Percentiles rank a stretch among this genome's conserved stretches.
phyloP scores from a whole-genome alignment of 2,329 filamentous ascomycete species.

The Exophiala bonariae region DNA sequence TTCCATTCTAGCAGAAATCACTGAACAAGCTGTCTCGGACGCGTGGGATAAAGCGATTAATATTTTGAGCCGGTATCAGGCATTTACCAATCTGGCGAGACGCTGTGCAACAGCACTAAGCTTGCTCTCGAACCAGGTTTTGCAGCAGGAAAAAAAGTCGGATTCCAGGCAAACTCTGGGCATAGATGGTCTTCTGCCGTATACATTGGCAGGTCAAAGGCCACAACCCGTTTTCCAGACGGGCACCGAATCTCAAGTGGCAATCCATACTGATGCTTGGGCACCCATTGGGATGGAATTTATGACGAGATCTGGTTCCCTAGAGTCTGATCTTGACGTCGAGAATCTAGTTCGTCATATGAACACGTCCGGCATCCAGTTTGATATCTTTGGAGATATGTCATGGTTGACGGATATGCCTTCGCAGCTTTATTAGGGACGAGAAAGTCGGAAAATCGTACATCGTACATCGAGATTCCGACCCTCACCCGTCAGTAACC shows the following conservation, averaged over 20 bases:
- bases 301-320: not conserved
- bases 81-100: conserved; percentile 8
- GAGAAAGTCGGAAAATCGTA: no score
- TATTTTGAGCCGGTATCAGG: conserved; percentile 2
- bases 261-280: not conserved
- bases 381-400: conserved; percentile 2
- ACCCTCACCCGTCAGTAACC: no score
- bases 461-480: no score
- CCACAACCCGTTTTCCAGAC: not conserved
- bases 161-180: not conserved
- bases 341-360: not conserved
- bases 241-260: not conserved
- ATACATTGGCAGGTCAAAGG: not conserved
- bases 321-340: not conserved
- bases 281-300: not conserved
- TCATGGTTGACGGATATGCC: not conserved
- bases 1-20: conserved; percentile 4
- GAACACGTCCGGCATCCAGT: not conserved
- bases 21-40: conserved; percentile 1
- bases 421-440: not conserved
- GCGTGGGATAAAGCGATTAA: conserved; percentile 5
- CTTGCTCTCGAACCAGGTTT: conserved; percentile 22
- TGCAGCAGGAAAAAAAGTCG: not conserved
- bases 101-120: conserved; percentile 9
- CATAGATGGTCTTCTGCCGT: not conserved